phyloP scores from a whole-genome alignment of 179 eudicot genomes.

The Pouteria campechiana region DNA sequence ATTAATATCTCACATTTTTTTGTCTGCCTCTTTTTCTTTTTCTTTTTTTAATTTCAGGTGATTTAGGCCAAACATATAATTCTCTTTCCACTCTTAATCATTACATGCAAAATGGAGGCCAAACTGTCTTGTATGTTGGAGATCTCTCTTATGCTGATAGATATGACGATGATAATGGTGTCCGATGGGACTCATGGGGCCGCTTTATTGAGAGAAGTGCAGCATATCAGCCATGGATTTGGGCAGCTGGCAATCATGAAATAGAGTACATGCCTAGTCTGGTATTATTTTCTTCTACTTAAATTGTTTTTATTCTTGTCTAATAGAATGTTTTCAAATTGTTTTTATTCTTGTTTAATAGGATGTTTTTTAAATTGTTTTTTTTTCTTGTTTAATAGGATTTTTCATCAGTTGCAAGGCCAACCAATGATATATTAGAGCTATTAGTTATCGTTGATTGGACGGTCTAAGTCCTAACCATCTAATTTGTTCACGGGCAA shows the following conservation, averaged over 20 bases:
- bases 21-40: background rate
- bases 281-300: slow-evolving; percentile 29
- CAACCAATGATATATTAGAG: too few relatives aligned
- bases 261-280: slow-evolving; percentile 79
- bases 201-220: slow-evolving; percentile 61
- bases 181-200: slow-evolving; percentile 97
- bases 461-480: too few relatives aligned
- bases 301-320: background rate
- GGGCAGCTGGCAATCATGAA: slow-evolving; percentile 97
- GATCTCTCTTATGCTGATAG: slow-evolving; percentile 97
- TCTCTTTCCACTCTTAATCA: slow-evolving; percentile 81
- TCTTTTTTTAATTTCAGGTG: slow-evolving; percentile 43
- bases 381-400: too few relatives aligned
- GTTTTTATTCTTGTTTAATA: background rate
- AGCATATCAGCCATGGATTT: slow-evolving; percentile 96
- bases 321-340: background rate
- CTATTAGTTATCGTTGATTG: too few relatives aligned
- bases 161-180: slow-evolving; percentile 66
- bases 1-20: too few relatives aligned
- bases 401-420: too few relatives aligned
- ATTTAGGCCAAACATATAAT: slow-evolving; percentile 90
- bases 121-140: slow-evolving; percentile 77
- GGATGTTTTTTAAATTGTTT: too few relatives aligned
- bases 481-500: too few relatives aligned
- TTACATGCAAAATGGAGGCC: slow-evolving; percentile 57